Conservation (phyloP, 306 rosid genomes). For the Prunus mira region DNA sequence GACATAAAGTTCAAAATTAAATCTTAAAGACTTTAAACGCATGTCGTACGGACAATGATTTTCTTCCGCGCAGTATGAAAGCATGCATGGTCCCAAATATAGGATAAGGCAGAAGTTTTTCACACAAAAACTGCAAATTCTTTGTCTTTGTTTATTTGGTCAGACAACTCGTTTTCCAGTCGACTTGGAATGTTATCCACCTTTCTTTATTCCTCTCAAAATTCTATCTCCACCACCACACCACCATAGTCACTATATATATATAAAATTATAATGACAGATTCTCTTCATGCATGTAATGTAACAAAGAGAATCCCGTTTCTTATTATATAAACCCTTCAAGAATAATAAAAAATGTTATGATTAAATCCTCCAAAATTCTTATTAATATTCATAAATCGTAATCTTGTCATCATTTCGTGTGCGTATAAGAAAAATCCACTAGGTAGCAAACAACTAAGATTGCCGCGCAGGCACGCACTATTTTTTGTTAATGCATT, state of each 20-base stretch:
- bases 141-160: not conserved
- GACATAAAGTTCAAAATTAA: not conserved
- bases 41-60: not conserved
- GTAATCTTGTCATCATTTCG: not conserved
- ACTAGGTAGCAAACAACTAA: not conserved
- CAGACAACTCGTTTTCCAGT: not conserved
- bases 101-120: slow-evolving; percentile 20
- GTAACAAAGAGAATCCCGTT: not conserved
- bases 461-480: not conserved
- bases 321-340: no score
- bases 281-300: not conserved
- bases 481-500: not conserved
- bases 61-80: not conserved
- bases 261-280: no score
- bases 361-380: no score
- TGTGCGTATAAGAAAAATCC: not conserved
- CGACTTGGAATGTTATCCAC: not conserved
- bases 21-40: not conserved
- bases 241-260: not conserved
- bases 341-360: no score
- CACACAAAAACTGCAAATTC: not conserved
- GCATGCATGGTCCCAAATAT: not conserved
- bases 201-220: not conserved
- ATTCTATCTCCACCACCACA: not conserved
- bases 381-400: not conserved